A percentile compares a stretch with the other conserved stretches of the same genome.
Conservation (phyloP, 371 early-diverging fungal genomes). For the Ordospora pajunii region DNA sequence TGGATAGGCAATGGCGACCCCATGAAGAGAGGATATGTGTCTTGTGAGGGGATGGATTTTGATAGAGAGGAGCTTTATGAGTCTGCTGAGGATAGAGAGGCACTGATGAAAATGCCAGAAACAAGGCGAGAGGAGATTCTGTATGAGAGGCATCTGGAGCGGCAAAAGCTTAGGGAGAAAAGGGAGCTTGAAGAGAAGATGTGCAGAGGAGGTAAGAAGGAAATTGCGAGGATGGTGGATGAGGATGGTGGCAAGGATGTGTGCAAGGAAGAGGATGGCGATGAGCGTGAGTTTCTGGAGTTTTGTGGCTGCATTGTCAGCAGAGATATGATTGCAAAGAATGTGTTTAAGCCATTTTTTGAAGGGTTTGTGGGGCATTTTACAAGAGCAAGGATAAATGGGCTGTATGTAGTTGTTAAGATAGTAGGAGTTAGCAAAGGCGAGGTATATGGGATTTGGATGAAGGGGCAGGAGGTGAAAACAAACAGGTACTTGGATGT, state of each 20-base stretch:
- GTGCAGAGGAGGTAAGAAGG: background rate
- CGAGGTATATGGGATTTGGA: slow-evolving; percentile 40
- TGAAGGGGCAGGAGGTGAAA: slow-evolving; percentile 1
- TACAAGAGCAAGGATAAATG: slow-evolving; percentile 43
- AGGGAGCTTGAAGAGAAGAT: slow-evolving; percentile 38
- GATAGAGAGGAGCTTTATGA: slow-evolving; percentile 36
- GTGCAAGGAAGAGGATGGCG: background rate
- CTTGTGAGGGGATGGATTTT: background rate
- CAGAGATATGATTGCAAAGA: slow-evolving; percentile 43
- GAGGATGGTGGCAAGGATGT: background rate
- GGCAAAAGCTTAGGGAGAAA: slow-evolving; percentile 42
- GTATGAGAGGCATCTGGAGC: slow-evolving; percentile 47
- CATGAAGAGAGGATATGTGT: background rate
- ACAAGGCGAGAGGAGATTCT: slow-evolving; percentile 50
- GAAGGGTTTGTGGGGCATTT: slow-evolving; percentile 34
- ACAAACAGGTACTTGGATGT: slow-evolving; percentile 46
- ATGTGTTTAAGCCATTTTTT: slow-evolving; percentile 44
- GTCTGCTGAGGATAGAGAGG: slow-evolving; percentile 38
- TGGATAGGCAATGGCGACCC: background rate
- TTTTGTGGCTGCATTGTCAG: slow-evolving; percentile 38
- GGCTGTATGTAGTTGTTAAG: slow-evolving; percentile 40
- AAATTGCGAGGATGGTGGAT: background rate
- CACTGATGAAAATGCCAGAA: slow-evolving; percentile 43
- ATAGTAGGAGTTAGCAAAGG: slow-evolving; percentile 40
- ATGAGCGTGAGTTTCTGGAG: background rate